Evolutionary conservation across 805 yeast genomes (phyloP).

Genomic region (Saccharomycopsis javanensis): DNA sequence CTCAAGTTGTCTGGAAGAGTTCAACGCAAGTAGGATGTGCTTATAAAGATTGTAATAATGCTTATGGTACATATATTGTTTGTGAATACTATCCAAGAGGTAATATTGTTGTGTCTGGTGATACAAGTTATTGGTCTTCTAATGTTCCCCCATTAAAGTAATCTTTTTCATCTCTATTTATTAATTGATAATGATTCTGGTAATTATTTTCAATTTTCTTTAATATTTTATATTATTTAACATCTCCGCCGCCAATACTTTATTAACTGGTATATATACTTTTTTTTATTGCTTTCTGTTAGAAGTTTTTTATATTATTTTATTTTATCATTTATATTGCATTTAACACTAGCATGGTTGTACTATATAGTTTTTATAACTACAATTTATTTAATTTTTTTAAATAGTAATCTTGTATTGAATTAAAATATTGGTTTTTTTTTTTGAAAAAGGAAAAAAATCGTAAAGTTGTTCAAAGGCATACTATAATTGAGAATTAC

Average conservation of each 20-base stretch:
- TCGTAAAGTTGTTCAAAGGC: too few species aligned
- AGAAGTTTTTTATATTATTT: not conserved
- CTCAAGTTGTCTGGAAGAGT: constrained; percentile 64
- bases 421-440: not conserved
- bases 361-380: not conserved
- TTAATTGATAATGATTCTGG: not conserved
- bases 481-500: too few species aligned
- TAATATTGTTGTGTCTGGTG: constrained; percentile 36
- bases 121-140: constrained; percentile 26
- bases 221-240: not conserved
- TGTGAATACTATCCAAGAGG: constrained; percentile 59
- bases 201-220: not conserved
- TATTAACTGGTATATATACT: not conserved
- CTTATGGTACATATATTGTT: constrained; percentile 52
- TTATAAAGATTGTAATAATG: constrained; percentile 35
- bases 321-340: not conserved
- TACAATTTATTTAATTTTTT: not conserved
- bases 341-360: not conserved
- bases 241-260: not conserved
- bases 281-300: not conserved
- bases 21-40: constrained; percentile 62
- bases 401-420: not conserved
- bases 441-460: too few species aligned
- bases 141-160: constrained; percentile 12
- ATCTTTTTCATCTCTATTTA: not conserved